A percentile compares a stretch with the other conserved stretches of the same genome.
Conservation (phyloP, 257 asterid species). For the Salvia hispanica region DNA sequence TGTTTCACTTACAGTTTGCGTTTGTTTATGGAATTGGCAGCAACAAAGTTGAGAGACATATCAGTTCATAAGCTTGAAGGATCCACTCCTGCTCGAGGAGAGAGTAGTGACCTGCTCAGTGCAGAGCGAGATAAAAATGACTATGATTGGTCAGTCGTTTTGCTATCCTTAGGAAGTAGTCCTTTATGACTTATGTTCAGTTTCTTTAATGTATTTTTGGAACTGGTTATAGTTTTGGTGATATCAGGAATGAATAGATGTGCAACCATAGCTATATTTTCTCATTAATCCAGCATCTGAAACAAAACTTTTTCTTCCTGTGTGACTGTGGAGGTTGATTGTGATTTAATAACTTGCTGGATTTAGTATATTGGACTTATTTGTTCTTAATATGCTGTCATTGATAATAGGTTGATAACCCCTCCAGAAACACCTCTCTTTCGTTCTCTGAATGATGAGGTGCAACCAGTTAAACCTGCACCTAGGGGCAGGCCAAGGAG, state of each 20-base stretch:
- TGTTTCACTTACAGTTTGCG: constrained; percentile 31
- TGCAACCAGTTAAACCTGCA: constrained; percentile 46
- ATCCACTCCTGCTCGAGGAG: constrained; percentile 76
- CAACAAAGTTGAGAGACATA: constrained; percentile 59
- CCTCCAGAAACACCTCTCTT: constrained; percentile 99
- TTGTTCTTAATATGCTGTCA: constrained; percentile 28
- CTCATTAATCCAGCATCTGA: neutral
- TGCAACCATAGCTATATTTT: constrained; percentile 4
- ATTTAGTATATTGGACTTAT: constrained; percentile 21
- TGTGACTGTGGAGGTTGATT: constrained; percentile 32
- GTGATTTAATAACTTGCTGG: constrained; percentile 14
- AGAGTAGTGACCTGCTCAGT: constrained; percentile 81
- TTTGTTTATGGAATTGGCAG: constrained; percentile 49
- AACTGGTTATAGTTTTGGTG: neutral
- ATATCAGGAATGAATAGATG: neutral
- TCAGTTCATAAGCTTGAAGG: constrained; percentile 70
- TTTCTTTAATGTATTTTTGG: constrained; percentile 5
- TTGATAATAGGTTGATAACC: constrained; percentile 70
- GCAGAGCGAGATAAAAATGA: constrained; percentile 88
- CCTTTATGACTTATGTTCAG: neutral
- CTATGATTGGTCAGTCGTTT: constrained; percentile 81
- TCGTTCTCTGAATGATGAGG: constrained; percentile 82
- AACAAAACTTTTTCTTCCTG: neutral
- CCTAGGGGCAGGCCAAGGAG: constrained; percentile 89
- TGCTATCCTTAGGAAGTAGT: constrained; percentile 17